Conservation (phyloP, 2,329 filamentous ascomycete genomes). For the Sporothrix pseudoabietina region DNA sequence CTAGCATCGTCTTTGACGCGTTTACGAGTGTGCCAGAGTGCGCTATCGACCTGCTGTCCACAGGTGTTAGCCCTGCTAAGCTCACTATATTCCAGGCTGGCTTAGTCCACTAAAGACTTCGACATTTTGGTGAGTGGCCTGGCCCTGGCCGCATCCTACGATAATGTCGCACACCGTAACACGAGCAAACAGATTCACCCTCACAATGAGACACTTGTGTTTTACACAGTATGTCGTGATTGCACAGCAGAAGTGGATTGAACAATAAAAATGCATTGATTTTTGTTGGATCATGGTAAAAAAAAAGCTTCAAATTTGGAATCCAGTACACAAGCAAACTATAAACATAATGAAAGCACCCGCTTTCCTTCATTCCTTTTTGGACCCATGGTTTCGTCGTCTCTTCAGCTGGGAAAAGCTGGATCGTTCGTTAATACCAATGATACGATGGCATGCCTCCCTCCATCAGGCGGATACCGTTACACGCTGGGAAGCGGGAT, state of each 20-base stretch:
- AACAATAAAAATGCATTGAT: neutral
- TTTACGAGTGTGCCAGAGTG: neutral
- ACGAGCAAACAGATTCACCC: neutral
- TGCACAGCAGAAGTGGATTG: neutral
- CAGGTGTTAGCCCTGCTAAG: neutral
- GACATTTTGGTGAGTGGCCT: too few species aligned
- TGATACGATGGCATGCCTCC: conserved; percentile 12
- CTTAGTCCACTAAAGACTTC: neutral
- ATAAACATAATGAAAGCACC: conserved; percentile 32
- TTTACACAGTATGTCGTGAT: neutral
- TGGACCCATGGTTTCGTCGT: conserved; percentile 13
- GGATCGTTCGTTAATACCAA: neutral
- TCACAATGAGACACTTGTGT: neutral
- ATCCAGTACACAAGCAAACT: conserved; percentile 32
- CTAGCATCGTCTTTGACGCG: neutral
- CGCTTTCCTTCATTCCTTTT: conserved; percentile 31
- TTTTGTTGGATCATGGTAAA: conserved; percentile 25
- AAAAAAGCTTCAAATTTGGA: conserved; percentile 23
- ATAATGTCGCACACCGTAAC: neutral
- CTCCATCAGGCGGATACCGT: neutral
- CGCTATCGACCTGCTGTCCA: neutral
- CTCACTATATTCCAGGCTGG: neutral
- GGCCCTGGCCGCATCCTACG: neutral
- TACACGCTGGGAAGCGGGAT: conserved; percentile 2
- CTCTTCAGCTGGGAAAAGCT: neutral